Percentiles rank a stretch among this genome's conserved stretches.
These are phyloP conservation scores for Cyphellophora europaea DNA, from an alignment of 2,329 filamentous ascomycete species.

Conservation along the genomic window DNA sequence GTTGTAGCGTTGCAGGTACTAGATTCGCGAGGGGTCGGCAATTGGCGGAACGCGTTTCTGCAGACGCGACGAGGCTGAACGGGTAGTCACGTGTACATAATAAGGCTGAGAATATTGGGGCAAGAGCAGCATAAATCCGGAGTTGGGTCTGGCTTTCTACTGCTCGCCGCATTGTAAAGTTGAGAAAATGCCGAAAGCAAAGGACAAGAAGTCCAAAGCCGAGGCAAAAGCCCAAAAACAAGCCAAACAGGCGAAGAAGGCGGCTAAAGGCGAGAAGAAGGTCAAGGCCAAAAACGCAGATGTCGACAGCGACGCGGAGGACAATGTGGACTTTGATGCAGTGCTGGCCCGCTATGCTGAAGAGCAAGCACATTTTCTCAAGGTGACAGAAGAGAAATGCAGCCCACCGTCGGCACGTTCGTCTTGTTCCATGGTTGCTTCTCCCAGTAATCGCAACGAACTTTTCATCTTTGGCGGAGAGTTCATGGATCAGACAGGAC, in stretches of 20 bases:
- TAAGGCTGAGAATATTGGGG: too few species aligned
- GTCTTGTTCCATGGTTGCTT: slow-evolving; percentile 73
- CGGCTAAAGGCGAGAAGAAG: slow-evolving; percentile 66
- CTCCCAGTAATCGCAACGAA: slow-evolving; percentile 77
- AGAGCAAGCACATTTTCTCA: slow-evolving; percentile 87
- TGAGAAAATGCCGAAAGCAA: slow-evolving; percentile 30
- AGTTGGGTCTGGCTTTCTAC: too few species aligned
- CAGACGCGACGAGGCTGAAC: neutral
- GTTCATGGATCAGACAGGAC: slow-evolving; percentile 81
- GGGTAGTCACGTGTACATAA: slow-evolving; percentile 1
- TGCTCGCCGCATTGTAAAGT: too few species aligned
- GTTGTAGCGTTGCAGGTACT: too few species aligned
- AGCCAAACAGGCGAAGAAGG: slow-evolving; percentile 80
- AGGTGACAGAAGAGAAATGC: slow-evolving; percentile 73
- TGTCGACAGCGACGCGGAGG: slow-evolving; percentile 72
- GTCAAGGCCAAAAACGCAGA: slow-evolving; percentile 54
- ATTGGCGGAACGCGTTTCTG: too few species aligned
- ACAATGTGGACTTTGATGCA: slow-evolving; percentile 86
- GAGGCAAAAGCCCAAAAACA: slow-evolving; percentile 45
- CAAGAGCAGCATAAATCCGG: too few species aligned
- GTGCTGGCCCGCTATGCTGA: slow-evolving; percentile 89
- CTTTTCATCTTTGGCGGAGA: slow-evolving; percentile 90
- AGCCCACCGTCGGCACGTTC: slow-evolving; percentile 68
- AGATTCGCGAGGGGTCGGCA: too few species aligned
- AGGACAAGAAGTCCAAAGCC: slow-evolving; percentile 49